Evolutionary conservation across 345 rosid species (phyloP), one percentile per base, ranked within the genome.

Genomic region (Gossypium arboreum): DNA sequence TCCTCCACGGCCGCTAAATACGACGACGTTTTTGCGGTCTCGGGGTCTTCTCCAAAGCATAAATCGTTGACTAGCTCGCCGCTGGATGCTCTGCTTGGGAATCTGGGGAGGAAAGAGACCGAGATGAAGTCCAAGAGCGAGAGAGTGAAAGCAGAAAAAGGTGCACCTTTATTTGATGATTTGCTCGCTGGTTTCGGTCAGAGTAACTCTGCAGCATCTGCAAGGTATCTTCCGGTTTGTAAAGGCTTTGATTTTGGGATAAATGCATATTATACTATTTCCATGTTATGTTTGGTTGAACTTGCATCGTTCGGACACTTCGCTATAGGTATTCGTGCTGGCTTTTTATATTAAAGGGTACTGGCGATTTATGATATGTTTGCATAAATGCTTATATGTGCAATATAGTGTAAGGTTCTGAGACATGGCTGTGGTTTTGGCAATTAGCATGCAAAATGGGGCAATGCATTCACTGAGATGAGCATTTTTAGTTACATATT

Each of bases 121-220:
- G 83, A 84, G 43, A 52, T 78, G 0, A 77, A 12, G 47, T 17
- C 20, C 10, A 84, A 73, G 81, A 70, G 69, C 48, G 85, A 78
- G 79, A 79, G 81, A 70, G 77, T 71, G 27, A 67, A 34, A 59
- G 73, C 73, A 24, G 84, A 78, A 67, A 84, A 84, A 34, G 81
- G 76, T 41, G 72, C 79, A 3, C 79, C 85, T 24, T 85, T 45
- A 51, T 92, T 92, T 66, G 95, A 90, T 77, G 97, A 92, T 74
- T 78, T 92, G 85, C 83, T 90, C 60, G 87, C 91, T 29, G 95
- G 97, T 34, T 92, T 90, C 79, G 91, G 94, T 77, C 78, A 86
- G 68, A 78, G 83, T 78, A 85, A 82, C 83, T 84, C 91, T 63
- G 86, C 91, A 39, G 68, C 68, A 64, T 12, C 77, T 67, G 69